phyloP scores from a whole-genome alignment of 306 rosid species.

The Sechiopsis laciniata region DNA sequence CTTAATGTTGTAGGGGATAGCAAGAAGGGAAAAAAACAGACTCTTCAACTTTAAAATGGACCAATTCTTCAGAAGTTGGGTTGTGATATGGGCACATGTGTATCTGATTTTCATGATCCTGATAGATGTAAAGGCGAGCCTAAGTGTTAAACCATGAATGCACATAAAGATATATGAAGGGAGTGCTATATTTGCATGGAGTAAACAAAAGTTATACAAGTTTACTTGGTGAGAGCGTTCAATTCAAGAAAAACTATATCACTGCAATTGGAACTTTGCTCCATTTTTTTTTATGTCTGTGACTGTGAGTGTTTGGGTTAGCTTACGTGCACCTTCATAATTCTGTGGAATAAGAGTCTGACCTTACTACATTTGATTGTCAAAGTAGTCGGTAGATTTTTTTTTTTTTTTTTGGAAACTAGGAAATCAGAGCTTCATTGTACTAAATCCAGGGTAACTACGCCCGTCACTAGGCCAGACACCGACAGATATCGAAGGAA shows the following conservation, averaged over 20 bases:
- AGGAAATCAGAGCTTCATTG: too few relatives aligned
- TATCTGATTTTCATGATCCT: constrained; percentile 12
- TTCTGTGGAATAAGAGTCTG: too few relatives aligned
- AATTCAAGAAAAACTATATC: constrained; percentile 1
- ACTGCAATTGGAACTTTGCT: not conserved
- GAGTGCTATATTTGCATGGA: constrained; percentile 3
- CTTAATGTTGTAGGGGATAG: not conserved
- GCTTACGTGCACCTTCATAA: too few relatives aligned
- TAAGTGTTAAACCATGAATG: not conserved
- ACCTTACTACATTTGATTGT: too few relatives aligned
- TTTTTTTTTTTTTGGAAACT: too few relatives aligned
- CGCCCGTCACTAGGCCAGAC: too few relatives aligned
- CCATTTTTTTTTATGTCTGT: too few relatives aligned
- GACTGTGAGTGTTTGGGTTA: too few relatives aligned
- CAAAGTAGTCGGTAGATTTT: too few relatives aligned
- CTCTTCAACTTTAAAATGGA: constrained; percentile 16
- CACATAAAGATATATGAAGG: too few relatives aligned
- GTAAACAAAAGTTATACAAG: not conserved
- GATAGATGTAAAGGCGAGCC: constrained; percentile 18
- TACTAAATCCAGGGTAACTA: too few relatives aligned
- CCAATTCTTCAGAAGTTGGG: constrained; percentile 16
- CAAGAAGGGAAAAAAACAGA: not conserved
- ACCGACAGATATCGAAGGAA: too few relatives aligned
- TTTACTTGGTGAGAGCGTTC: not conserved
- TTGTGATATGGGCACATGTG: constrained; percentile 3